Percentiles rank a stretch among this genome's conserved stretches.
These are phyloP conservation scores for Inga leiocalycina DNA, from an alignment of 306 rosid genomes.

Conservation along the genomic window DNA sequence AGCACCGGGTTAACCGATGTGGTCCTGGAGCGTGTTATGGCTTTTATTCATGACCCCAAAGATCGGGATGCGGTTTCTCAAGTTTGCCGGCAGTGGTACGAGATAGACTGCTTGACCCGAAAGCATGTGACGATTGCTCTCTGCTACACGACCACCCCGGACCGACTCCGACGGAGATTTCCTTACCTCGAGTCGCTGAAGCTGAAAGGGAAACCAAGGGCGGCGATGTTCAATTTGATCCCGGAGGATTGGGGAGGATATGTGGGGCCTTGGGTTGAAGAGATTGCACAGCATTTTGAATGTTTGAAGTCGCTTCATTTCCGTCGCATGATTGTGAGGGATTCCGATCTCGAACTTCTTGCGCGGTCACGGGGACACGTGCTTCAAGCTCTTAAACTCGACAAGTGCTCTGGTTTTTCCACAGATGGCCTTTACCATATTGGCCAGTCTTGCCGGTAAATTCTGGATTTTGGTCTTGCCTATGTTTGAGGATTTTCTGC, in stretches of 20 bases:
- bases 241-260: slow-evolving; percentile 98
- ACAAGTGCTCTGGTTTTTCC: slow-evolving; percentile 92
- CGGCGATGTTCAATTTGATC: slow-evolving; percentile 93
- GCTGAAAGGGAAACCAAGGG: slow-evolving; percentile 91
- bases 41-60: slow-evolving; percentile 74
- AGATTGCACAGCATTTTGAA: slow-evolving; percentile 61
- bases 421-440: slow-evolving; percentile 77
- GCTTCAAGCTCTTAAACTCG: slow-evolving; percentile 76
- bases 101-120: slow-evolving; percentile 84
- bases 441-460: slow-evolving; percentile 77
- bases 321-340: slow-evolving; percentile 90
- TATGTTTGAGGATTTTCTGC: not conserved
- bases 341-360: slow-evolving; percentile 76
- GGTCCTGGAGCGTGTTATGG: slow-evolving; percentile 73
- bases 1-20: slow-evolving; percentile 50
- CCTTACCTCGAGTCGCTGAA: slow-evolving; percentile 75
- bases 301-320: slow-evolving; percentile 79
- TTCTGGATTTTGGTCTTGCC: not conserved
- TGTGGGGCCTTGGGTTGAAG: slow-evolving; percentile 83
- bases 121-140: slow-evolving; percentile 95
- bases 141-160: slow-evolving; percentile 87
- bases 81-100: slow-evolving; percentile 88
- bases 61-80: slow-evolving; percentile 84
- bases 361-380: slow-evolving; percentile 65
- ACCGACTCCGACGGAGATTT: slow-evolving; percentile 65